phyloP scores from a whole-genome alignment of 768 basidiomycete genomes.

The Tephrocybe sp. region DNA sequence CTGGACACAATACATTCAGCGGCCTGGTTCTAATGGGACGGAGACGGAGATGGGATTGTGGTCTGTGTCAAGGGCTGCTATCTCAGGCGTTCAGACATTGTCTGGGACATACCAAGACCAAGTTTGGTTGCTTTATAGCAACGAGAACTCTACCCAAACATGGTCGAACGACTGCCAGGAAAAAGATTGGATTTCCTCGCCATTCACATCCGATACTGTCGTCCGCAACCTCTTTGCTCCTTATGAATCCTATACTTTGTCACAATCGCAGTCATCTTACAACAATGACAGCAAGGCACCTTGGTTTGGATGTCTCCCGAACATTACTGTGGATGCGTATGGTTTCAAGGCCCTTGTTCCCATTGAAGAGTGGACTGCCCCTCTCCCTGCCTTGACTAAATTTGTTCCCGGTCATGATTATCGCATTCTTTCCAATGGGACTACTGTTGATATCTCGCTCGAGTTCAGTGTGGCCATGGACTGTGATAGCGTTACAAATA shows the following conservation, averaged over 20 bases:
- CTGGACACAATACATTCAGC: constrained; percentile 76
- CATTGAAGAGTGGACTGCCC: constrained; percentile 57
- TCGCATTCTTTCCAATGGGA: constrained; percentile 54
- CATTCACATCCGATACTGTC: constrained; percentile 55
- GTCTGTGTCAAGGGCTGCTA: constrained; percentile 70
- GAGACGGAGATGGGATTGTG: constrained; percentile 86
- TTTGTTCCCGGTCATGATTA: constrained; percentile 88
- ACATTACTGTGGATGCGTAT: constrained; percentile 66
- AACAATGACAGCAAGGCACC: constrained; percentile 56
- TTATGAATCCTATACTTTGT: constrained; percentile 73
- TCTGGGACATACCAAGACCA: constrained; percentile 59
- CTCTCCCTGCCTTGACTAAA: constrained; percentile 70
- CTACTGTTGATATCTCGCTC: constrained; percentile 62
- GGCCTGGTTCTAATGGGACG: constrained; percentile 83
- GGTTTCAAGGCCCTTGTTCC: constrained; percentile 86
- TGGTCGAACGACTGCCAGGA: constrained; percentile 61
- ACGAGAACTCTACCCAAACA: constrained; percentile 72
- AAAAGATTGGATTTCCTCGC: constrained; percentile 73
- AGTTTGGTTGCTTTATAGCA: constrained; percentile 84
- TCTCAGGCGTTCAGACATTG: constrained; percentile 58
- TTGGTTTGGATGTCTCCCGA: constrained; percentile 70
- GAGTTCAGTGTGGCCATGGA: constrained; percentile 81
- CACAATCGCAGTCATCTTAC: constrained; percentile 64
- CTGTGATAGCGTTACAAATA: constrained; percentile 63
- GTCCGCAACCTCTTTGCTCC: constrained; percentile 81